These are phyloP conservation scores for Sporodiniella umbellata DNA, from an alignment of 371 early-diverging fungal species.

Conservation along the genomic window DNA sequence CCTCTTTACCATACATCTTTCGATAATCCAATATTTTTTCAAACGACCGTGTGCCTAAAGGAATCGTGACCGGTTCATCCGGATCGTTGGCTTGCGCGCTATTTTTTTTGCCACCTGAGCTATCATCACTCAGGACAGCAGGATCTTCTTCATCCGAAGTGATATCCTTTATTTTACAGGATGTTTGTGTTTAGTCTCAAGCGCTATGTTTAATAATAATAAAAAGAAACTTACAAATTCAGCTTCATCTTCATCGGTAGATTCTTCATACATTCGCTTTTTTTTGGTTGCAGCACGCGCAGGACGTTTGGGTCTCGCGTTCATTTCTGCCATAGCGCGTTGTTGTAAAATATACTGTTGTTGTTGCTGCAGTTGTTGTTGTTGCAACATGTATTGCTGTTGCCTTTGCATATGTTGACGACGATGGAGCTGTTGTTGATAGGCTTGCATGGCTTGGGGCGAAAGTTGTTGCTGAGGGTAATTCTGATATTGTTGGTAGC, in stretches of 20 bases:
- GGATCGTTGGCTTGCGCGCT: conserved; percentile 5
- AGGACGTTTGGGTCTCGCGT: conserved; percentile 31
- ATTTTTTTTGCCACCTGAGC: conserved; percentile 14
- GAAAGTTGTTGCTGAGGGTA: conserved; percentile 1
- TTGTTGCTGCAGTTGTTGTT: conserved; percentile 26
- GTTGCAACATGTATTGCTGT: conserved; percentile 11
- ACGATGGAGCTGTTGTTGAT: conserved; percentile 10
- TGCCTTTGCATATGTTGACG: conserved; percentile 21
- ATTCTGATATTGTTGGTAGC: conserved; percentile 3
- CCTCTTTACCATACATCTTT: conserved; percentile 42
- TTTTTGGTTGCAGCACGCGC: conserved; percentile 33
- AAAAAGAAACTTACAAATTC: conserved; percentile 20
- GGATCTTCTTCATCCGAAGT: conserved; percentile 22
- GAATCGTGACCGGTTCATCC: conserved; percentile 65
- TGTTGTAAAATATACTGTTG: conserved; percentile 8
- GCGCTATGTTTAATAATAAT: background rate
- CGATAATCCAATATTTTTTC: conserved; percentile 68
- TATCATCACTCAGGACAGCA: conserved; percentile 30
- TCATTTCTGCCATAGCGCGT: conserved; percentile 4
- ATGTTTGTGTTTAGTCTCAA: too few relatives aligned
- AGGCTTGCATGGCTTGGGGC: conserved; percentile 1
- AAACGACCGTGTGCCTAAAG: conserved; percentile 68
- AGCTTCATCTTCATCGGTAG: conserved; percentile 44
- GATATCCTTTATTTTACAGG: background rate
- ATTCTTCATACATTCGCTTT: conserved; percentile 38